These are phyloP conservation scores for Iris pallida DNA, from an alignment of 116 monocot genomes.

Conservation along the genomic window DNA sequence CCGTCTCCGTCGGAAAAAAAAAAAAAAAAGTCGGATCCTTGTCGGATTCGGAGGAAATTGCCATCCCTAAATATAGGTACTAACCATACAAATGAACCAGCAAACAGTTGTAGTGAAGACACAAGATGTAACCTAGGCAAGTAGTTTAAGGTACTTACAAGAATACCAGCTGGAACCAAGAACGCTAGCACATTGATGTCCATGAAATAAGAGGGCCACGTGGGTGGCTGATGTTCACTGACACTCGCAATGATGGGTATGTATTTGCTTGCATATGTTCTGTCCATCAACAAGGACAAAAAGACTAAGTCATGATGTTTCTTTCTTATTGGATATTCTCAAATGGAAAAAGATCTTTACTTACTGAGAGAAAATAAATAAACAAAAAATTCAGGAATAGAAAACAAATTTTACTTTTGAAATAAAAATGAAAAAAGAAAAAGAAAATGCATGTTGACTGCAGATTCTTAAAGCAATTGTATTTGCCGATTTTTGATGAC, in stretches of 20 bases:
- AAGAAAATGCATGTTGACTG: no score
- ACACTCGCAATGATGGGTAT: conserved; percentile 99
- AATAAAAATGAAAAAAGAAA: no score
- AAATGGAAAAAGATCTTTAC: no score
- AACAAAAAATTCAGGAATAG: no score
- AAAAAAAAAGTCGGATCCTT: no score
- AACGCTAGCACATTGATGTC: conserved; percentile 96
- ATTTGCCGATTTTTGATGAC: no score
- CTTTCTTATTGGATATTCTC: neutral
- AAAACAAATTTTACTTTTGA: no score
- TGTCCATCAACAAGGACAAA: conserved; percentile 27
- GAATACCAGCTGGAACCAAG: conserved; percentile 95
- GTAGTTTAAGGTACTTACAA: conserved; percentile 51
- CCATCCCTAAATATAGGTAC: neutral
- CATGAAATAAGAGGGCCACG: conserved; percentile 99
- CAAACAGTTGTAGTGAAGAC: neutral
- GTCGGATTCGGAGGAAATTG: no score
- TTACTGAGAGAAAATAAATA: no score
- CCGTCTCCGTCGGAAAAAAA: no score
- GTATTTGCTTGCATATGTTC: conserved; percentile 99
- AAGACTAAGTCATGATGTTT: conserved; percentile 1
- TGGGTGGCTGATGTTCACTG: conserved; percentile 98
- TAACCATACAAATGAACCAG: neutral
- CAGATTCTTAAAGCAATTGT: no score
- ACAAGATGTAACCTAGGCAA: neutral